These are phyloP conservation scores for Aspergillus hancockii DNA, from an alignment of 495 filamentous ascomycete genomes.

Conservation along the genomic window DNA sequence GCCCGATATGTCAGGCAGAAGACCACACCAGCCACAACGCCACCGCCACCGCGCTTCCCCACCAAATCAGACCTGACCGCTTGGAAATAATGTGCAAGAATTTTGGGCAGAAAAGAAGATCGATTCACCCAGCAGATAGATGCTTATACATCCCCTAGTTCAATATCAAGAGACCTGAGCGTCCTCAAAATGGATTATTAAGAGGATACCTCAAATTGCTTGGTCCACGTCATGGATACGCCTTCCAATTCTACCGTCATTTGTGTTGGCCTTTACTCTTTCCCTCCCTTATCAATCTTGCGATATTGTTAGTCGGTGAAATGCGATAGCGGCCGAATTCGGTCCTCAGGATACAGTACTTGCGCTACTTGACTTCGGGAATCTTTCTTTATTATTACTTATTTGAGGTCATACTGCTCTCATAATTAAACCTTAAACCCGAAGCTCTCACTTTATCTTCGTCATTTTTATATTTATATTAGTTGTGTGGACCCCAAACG, in stretches of 20 bases:
- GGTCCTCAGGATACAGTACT: background rate
- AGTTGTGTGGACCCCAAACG: background rate
- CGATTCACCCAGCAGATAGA: background rate
- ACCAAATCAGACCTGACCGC: background rate
- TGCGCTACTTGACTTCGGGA: background rate
- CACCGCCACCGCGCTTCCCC: background rate
- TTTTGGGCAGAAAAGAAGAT: conserved; percentile 5
- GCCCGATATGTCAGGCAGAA: background rate
- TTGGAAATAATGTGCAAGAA: background rate
- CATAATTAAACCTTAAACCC: background rate
- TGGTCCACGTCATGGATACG: background rate
- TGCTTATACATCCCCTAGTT: background rate
- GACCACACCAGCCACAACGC: background rate
- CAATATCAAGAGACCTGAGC: background rate
- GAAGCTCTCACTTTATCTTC: background rate
- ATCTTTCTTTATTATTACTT: background rate
- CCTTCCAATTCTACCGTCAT: background rate
- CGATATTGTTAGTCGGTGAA: background rate
- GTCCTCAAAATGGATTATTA: background rate
- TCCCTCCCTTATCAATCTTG: conserved; percentile 1
- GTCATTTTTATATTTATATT: no score
- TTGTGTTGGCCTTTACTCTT: background rate
- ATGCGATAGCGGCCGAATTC: background rate
- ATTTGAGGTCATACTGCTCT: background rate
- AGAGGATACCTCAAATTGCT: background rate